phyloP scores from a whole-genome alignment of 2,329 filamentous ascomycete genomes.

The Phyllosticta citribraziliensis region DNA sequence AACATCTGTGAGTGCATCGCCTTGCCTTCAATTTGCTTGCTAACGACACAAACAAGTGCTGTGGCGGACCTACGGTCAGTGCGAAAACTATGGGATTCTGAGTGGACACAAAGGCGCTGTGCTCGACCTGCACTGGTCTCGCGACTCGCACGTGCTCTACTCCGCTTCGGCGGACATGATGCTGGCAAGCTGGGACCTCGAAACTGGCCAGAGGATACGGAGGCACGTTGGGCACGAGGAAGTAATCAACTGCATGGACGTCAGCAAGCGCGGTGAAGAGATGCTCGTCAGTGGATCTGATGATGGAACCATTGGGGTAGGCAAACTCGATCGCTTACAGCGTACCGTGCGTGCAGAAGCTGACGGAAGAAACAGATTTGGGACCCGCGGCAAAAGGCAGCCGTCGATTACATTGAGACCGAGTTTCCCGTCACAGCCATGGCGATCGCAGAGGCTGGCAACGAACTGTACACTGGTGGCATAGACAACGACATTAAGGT shows the following conservation, averaged over 20 bases:
- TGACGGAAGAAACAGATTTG: constrained; percentile 50
- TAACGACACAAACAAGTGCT: constrained; percentile 52
- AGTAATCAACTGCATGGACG: constrained; percentile 85
- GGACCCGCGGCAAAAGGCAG: constrained; percentile 87
- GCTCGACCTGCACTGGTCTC: constrained; percentile 90
- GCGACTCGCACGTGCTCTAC: constrained; percentile 83
- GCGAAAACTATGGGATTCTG: constrained; percentile 86
- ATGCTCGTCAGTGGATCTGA: constrained; percentile 84
- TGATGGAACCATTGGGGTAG: constrained; percentile 72
- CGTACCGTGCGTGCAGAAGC: neutral
- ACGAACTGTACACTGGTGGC: constrained; percentile 87
- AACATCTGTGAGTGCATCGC: constrained; percentile 58
- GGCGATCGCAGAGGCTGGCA: constrained; percentile 84
- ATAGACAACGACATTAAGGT: constrained; percentile 97
- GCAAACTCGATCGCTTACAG: constrained; percentile 12
- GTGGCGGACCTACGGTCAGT: constrained; percentile 86
- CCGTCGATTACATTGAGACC: constrained; percentile 78
- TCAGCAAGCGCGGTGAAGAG: constrained; percentile 83
- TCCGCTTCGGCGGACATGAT: constrained; percentile 91
- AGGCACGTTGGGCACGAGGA: constrained; percentile 90
- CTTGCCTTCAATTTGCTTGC: neutral
- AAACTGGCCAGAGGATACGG: constrained; percentile 83
- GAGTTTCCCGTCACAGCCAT: constrained; percentile 89
- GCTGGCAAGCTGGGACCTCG: constrained; percentile 88
- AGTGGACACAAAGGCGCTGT: constrained; percentile 86